Evolutionary conservation across 768 basidiomycete species (phyloP).

Genomic region (Phlebiopsis flavidoalba): DNA sequence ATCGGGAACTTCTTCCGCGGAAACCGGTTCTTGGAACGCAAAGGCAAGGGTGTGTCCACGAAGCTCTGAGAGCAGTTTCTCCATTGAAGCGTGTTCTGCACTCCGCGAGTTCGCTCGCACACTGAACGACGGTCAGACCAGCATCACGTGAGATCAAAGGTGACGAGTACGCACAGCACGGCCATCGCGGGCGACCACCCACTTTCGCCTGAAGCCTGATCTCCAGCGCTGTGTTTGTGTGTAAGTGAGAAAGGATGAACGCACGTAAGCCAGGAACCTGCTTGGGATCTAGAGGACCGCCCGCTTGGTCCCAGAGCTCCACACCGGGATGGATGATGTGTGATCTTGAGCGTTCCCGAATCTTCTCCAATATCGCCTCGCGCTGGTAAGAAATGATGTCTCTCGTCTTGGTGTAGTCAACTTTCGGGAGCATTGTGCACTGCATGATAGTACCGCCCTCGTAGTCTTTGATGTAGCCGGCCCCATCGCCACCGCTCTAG

Average conservation of each 20-base stretch:
- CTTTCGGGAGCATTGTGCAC: slow-evolving; percentile 89
- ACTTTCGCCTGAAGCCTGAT: slow-evolving; percentile 58
- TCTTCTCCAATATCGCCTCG: slow-evolving; percentile 85
- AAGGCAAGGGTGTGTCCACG: slow-evolving; percentile 76
- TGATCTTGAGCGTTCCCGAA: slow-evolving; percentile 80
- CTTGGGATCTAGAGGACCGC: slow-evolving; percentile 56
- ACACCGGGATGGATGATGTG: slow-evolving; percentile 82
- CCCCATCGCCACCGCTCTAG: slow-evolving; percentile 91
- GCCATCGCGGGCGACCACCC: slow-evolving; percentile 90
- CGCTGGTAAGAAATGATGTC: slow-evolving; percentile 76
- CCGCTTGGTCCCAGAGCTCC: slow-evolving; percentile 44
- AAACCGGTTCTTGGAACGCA: slow-evolving; percentile 85
- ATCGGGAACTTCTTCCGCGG: slow-evolving; percentile 72
- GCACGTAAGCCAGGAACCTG: slow-evolving; percentile 86
- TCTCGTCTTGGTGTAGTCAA: slow-evolving; percentile 82
- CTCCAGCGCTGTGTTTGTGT: slow-evolving; percentile 18
- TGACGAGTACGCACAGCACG: slow-evolving; percentile 45
- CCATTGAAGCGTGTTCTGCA: slow-evolving; percentile 63
- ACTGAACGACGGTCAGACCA: slow-evolving; percentile 16
- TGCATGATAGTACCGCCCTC: slow-evolving; percentile 99
- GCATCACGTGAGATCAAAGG: background rate
- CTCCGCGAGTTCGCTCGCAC: slow-evolving; percentile 44
- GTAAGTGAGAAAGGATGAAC: slow-evolving; percentile 21
- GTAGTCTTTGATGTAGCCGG: slow-evolving; percentile 99
- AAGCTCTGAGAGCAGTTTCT: slow-evolving; percentile 73